Evolutionary conservation across 176 grass and related monocot species (phyloP), one percentile per base, ranked within the genome.

Genomic region (Paspalum vaginatum): DNA sequence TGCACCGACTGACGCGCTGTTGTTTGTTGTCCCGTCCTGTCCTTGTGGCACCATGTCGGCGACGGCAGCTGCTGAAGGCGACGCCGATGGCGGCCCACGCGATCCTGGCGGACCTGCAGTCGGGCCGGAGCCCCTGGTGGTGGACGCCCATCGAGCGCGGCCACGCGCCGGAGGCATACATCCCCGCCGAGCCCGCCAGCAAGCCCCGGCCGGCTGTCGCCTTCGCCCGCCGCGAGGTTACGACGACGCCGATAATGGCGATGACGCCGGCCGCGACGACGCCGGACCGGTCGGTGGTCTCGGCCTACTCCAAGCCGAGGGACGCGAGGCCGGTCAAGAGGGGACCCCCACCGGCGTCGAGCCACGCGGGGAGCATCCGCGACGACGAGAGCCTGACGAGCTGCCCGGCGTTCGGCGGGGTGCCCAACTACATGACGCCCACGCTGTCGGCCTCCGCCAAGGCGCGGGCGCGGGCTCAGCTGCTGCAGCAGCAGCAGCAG

Each of bases 371-470:
- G 38, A 78, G 72, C 78, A 71, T 89, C 48, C 76, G 86, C 42
- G 96, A 99, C 84, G 92, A 93, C 81, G 88, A 94, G 53, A 99
- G 96, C 82, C 96, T 99, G 65, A 91, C 96, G 26, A 95, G 92
- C 82, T 99, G 88, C 68, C 92, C 84, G 61, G 67, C 88, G 25
- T 93, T 91, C 86, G 80, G 72, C 14, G 78, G 70, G 4, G 84
- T 89, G 66, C 96, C 96, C 14, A 99, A 93, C 85, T 99, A 99
- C 90, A 99, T 99, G 96, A 81, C 93, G 12, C 96, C 92, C 3
- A 99, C 96, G 2, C 11, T 90, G 57, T 95, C 96, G 37, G 96
- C 96, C 17, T 93, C 88, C 11, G 97, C 97, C 57, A 94, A 87
- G 81, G 89, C 92, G 37, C 83, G 88, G 73, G 86, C 86, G 47